phyloP scores from a whole-genome alignment of 345 rosid species.

The Erodium maritimum region DNA sequence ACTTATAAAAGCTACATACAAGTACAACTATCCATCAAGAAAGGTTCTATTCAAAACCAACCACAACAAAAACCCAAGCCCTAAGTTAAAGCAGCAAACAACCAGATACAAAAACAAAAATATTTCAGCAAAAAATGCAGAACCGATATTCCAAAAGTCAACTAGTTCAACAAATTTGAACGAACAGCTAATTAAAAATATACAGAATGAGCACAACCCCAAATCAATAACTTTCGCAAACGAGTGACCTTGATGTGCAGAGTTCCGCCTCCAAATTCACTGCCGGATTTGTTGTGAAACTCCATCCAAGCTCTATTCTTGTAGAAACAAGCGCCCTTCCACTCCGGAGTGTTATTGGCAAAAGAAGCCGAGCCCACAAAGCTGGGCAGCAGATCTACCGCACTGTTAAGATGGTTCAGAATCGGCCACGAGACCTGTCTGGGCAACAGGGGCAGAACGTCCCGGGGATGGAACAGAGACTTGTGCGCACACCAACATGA shows the following conservation, averaged over 20 bases:
- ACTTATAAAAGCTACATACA: too few relatives aligned
- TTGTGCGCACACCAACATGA: conserved; percentile 12
- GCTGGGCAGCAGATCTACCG: conserved; percentile 69
- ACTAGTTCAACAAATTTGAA: too few relatives aligned
- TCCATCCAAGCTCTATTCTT: conserved; percentile 77
- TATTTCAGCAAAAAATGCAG: not conserved
- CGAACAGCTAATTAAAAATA: too few relatives aligned
- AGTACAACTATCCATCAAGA: too few relatives aligned
- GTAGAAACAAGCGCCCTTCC: conserved; percentile 94
- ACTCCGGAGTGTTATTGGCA: conserved; percentile 27
- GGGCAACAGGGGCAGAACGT: conserved; percentile 60
- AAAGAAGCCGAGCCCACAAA: conserved; percentile 72
- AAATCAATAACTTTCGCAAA: not conserved
- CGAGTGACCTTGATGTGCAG: conserved; percentile 66
- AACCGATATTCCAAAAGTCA: too few relatives aligned
- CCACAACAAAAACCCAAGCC: too few relatives aligned
- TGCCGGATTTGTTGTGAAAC: conserved; percentile 65
- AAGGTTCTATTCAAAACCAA: too few relatives aligned
- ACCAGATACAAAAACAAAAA: not conserved
- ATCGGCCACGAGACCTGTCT: conserved; percentile 69
- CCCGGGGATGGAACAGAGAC: conserved; percentile 64
- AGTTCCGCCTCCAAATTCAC: conserved; percentile 87
- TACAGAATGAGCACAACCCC: not conserved
- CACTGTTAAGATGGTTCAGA: conserved; percentile 43
- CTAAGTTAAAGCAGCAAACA: too few relatives aligned